These are phyloP conservation scores for Epithemia pelagica DNA, from an alignment of 108 stramenopile species.

Conservation along the genomic window DNA sequence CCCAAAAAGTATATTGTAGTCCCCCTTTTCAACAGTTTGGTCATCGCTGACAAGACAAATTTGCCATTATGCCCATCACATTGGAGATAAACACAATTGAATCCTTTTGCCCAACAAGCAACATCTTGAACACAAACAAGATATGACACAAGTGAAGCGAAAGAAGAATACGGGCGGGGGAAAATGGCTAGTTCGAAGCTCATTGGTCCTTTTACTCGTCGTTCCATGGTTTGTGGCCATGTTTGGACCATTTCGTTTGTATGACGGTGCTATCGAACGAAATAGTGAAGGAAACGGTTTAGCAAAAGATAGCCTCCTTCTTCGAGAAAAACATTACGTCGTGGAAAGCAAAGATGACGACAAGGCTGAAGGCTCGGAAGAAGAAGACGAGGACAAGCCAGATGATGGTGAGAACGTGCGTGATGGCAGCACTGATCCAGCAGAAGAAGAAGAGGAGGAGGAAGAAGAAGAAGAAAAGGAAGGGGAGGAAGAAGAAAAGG, in stretches of 20 bases:
- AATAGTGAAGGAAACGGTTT: neutral
- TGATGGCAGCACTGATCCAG: neutral
- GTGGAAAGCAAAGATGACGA: neutral
- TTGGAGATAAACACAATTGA: too few relatives aligned
- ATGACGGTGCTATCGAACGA: neutral
- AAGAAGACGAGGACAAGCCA: neutral
- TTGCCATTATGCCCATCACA: too few relatives aligned
- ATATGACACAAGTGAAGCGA: neutral
- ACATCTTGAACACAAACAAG: too few relatives aligned
- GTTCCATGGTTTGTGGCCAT: neutral
- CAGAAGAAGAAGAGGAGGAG: neutral
- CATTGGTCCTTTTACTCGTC: neutral
- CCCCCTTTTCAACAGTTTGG: too few relatives aligned
- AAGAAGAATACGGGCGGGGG: neutral
- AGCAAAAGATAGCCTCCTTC: neutral
- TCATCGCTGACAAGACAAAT: too few relatives aligned
- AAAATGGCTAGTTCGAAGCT: neutral
- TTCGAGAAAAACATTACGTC: neutral
- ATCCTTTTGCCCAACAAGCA: too few relatives aligned
- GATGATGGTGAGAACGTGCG: neutral
- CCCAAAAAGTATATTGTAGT: too few relatives aligned
- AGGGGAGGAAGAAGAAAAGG: neutral
- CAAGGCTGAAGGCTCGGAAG: neutral
- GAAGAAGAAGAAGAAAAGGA: too few relatives aligned
- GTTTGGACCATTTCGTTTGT: neutral